These are phyloP conservation scores for Arthrobotrys entomopaga DNA, from an alignment of 2,329 filamentous ascomycete genomes.

Conservation along the genomic window DNA sequence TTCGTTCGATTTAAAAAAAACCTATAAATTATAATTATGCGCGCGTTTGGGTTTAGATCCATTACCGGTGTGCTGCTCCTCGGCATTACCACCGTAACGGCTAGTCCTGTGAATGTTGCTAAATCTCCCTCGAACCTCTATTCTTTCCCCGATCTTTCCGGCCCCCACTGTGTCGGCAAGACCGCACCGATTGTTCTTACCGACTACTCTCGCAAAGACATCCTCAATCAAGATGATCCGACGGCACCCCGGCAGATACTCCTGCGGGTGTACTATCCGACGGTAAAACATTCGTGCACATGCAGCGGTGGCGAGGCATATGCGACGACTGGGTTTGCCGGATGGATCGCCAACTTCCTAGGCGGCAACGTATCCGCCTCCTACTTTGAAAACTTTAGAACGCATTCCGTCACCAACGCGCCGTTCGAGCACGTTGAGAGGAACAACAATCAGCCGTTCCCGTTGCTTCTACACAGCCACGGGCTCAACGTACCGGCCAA, in stretches of 20 bases:
- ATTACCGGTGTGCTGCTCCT: neutral
- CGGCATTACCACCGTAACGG: neutral
- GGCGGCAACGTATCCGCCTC: conserved; percentile 22
- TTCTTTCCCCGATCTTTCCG: conserved; percentile 39
- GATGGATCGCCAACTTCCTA: conserved; percentile 26
- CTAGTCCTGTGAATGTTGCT: neutral
- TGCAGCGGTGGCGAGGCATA: conserved; percentile 21
- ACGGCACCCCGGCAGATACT: conserved; percentile 19
- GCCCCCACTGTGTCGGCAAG: conserved; percentile 31
- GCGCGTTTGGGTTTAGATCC: neutral
- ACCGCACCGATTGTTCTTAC: conserved; percentile 38
- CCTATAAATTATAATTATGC: neutral
- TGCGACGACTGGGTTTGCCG: conserved; percentile 28
- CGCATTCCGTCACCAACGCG: conserved; percentile 8
- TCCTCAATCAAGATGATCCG: conserved; percentile 20
- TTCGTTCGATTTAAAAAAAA: neutral
- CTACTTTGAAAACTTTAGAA: conserved; percentile 29
- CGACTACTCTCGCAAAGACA: conserved; percentile 32
- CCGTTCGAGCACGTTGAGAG: conserved; percentile 8
- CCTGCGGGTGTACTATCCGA: conserved; percentile 36
- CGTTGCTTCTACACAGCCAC: conserved; percentile 18
- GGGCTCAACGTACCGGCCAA: conserved; percentile 14
- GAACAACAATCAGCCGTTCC: neutral
- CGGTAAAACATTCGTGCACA: conserved; percentile 1
- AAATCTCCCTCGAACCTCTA: neutral